phyloP scores from a whole-genome alignment of 176 grass and related monocot species.

The Aegilops umbellulata region DNA sequence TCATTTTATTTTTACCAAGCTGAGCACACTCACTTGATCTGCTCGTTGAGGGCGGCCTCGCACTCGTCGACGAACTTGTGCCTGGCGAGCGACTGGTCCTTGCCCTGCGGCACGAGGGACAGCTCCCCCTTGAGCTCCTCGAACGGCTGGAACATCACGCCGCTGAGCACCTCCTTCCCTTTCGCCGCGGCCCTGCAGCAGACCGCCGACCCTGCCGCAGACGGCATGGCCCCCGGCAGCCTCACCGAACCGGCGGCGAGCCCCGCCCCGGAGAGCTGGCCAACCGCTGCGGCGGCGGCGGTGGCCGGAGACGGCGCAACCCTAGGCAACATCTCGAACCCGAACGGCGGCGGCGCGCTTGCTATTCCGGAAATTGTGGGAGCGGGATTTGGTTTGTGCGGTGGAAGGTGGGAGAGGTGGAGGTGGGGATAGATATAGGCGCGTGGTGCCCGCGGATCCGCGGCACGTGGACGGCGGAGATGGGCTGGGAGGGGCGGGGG shows the following conservation, averaged over 20 bases:
- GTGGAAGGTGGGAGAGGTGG: not conserved
- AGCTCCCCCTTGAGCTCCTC: constrained; percentile 41
- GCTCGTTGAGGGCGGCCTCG: constrained; percentile 82
- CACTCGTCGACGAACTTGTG: constrained; percentile 69
- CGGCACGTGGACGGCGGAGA: constrained; percentile 27
- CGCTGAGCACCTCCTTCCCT: constrained; percentile 29
- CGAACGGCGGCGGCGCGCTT: constrained; percentile 9
- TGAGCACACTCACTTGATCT: constrained; percentile 60
- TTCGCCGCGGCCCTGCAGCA: constrained; percentile 29
- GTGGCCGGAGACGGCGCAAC: constrained; percentile 9
- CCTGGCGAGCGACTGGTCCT: constrained; percentile 53
- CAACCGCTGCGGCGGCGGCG: not conserved
- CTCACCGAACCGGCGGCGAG: not conserved
- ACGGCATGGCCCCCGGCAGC: not conserved
- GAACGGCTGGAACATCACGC: constrained; percentile 15
- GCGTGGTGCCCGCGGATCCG: constrained; percentile 1
- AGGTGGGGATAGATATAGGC: constrained; percentile 39
- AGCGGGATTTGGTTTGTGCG: not conserved
- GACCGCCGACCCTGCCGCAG: not conserved
- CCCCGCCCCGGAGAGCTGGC: not conserved
- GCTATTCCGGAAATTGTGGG: not conserved
- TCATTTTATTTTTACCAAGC: not conserved
- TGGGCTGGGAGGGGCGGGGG: not conserved
- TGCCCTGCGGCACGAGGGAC: constrained; percentile 57
- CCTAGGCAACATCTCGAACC: constrained; percentile 26